phyloP scores from a whole-genome alignment of 139 green algal genomes.

The Closterium sp. region DNA sequence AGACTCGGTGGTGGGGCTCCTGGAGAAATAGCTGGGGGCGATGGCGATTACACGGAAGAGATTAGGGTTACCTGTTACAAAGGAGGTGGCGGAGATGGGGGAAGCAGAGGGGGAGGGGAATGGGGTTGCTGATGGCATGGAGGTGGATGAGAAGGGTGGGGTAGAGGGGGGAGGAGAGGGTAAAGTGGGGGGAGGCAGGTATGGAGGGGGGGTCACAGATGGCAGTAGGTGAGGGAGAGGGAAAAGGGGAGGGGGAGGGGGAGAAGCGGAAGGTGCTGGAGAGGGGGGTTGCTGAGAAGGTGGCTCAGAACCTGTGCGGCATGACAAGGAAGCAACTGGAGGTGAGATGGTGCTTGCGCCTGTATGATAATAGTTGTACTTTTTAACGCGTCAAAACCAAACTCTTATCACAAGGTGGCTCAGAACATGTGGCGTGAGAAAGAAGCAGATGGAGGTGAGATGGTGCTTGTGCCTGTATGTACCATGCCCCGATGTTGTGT shows the following conservation, averaged over 20 bases:
- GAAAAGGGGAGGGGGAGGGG: background rate
- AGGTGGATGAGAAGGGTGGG: background rate
- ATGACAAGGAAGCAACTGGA: background rate
- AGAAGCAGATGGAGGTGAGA: too few species aligned
- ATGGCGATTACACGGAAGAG: background rate
- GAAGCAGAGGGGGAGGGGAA: background rate
- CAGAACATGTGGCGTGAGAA: too few species aligned
- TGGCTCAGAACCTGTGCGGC: background rate
- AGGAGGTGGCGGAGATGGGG: background rate
- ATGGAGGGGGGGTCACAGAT: too few species aligned
- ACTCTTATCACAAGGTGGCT: too few species aligned
- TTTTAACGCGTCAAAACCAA: too few species aligned
- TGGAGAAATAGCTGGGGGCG: conserved; percentile 28
- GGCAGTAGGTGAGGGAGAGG: background rate
- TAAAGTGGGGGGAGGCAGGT: background rate
- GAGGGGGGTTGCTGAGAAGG: background rate
- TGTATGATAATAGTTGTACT: too few species aligned
- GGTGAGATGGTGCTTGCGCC: background rate
- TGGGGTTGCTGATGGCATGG: background rate
- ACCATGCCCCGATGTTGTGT: too few species aligned
- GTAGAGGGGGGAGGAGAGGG: background rate
- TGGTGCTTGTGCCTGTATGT: too few species aligned
- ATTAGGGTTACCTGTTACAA: background rate
- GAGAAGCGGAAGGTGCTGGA: background rate
- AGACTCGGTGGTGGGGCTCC: conserved; percentile 16